phyloP scores from a whole-genome alignment of 768 basidiomycete species.

The Krasilnikovozyma curviuscula region DNA sequence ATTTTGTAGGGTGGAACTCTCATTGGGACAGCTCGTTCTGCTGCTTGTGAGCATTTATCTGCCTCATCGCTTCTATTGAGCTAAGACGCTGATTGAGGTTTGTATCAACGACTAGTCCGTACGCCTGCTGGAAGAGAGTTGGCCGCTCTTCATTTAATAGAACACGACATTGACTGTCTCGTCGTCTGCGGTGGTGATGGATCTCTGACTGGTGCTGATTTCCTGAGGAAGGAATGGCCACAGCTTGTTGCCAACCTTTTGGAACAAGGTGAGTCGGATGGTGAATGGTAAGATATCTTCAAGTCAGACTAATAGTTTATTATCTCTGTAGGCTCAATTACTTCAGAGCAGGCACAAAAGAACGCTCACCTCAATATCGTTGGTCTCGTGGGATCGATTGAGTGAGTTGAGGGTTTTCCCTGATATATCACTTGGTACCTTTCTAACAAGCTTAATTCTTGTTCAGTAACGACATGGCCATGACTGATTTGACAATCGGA shows the following conservation, averaged over 20 bases:
- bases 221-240: constrained; percentile 88
- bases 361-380: constrained; percentile 83
- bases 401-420: constrained; percentile 26
- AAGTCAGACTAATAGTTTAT: too few species aligned
- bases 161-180: constrained; percentile 90
- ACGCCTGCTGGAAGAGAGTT: constrained; percentile 69
- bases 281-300: too few species aligned
- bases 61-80: background rate
- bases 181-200: constrained; percentile 97
- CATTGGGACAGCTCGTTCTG: constrained; percentile 79
- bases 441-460: background rate
- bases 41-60: constrained; percentile 17
- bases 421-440: background rate
- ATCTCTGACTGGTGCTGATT: constrained; percentile 84
- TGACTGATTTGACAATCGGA: constrained; percentile 94
- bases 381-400: constrained; percentile 96
- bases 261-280: constrained; percentile 38
- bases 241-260: constrained; percentile 51
- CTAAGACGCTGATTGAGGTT: background rate
- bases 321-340: constrained; percentile 42
- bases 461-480: constrained; percentile 71
- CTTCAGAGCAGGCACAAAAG: constrained; percentile 44
- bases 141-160: constrained; percentile 78
- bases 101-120: constrained; percentile 37
- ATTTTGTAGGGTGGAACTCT: constrained; percentile 66